Base-by-base conservation (phyloP, 1,284 basidiomycete species). In the Apiotrichum akiyoshidainum region DNA sequence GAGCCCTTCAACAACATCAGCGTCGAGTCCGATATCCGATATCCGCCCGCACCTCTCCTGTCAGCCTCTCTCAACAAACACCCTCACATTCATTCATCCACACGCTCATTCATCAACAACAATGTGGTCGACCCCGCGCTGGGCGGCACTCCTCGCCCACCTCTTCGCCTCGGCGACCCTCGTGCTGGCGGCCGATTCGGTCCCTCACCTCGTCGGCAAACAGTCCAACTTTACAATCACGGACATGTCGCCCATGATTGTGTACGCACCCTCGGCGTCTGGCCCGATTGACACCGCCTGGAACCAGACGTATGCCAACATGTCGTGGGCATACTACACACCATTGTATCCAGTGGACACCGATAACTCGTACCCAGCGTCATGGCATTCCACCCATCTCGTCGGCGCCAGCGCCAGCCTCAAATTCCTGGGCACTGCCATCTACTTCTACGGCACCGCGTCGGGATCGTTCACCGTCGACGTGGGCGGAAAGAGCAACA, bases 171-270 rank as follows among this genome's bases (percentile, higher is more conserved):
- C 37, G 5, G 37, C 37, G 2, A 37, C 37, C 37, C 12, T 16
- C 12, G 37, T 11, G 5, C 5, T 42, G 1, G 42, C 33, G 14
- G 52, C 44, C 14, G 35, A 46, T 16, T 21, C 44, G 19, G 34
- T 46, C 34, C 35, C 52, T 4, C 49, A 41, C 22, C 49, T 51
- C 7, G 16, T 22, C 13, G 40, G 51, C 11, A 45, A 44, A 21
- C n/a, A 35, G 35, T 40, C 37, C 45, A 47, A 40, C 22, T 39
- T 47, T 9, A 54, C 37, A 12, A 17, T 55, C 40, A 42, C 40
- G 37, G 46, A 49, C 54, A 55, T 55, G 54, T 42, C 37, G 9
- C 46, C 54, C 26, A 48, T 55, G 46, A n/a, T 55, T 13, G 37
- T 14, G 4, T 55, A 55, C 47, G 14, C 34, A 14, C 52, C 52